phyloP scores from a whole-genome alignment of 345 rosid species.

The Stellera chamaejasme region DNA sequence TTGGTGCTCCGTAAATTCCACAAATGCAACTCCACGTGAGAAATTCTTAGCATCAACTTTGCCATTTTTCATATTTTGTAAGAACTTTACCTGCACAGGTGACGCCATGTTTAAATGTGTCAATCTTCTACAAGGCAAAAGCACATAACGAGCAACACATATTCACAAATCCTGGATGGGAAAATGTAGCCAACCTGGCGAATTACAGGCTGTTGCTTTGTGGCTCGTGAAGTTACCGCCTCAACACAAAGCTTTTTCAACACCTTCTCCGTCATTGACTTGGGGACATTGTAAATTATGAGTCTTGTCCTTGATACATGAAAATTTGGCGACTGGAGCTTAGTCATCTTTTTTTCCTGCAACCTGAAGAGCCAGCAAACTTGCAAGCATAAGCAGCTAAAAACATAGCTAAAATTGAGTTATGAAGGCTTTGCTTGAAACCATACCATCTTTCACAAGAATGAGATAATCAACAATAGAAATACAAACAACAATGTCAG shows the following conservation, averaged over 20 bases:
- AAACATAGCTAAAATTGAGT: too few species aligned
- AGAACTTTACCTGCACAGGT: slow-evolving; percentile 58
- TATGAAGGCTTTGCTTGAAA: too few species aligned
- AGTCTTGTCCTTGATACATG: slow-evolving; percentile 84
- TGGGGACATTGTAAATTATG: slow-evolving; percentile 78
- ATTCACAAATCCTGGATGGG: neutral
- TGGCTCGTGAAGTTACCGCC: slow-evolving; percentile 81
- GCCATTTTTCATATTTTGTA: slow-evolving; percentile 60
- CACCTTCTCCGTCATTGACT: slow-evolving; percentile 58
- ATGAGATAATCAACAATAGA: too few species aligned
- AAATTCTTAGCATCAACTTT: slow-evolving; percentile 50
- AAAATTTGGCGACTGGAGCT: slow-evolving; percentile 88
- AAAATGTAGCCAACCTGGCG: slow-evolving; percentile 51
- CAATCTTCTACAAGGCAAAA: neutral
- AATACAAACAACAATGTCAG: too few species aligned
- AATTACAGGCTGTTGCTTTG: slow-evolving; percentile 77
- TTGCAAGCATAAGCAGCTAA: neutral
- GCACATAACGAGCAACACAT: too few species aligned
- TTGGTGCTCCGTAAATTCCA: slow-evolving; percentile 73
- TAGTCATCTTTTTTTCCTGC: slow-evolving; percentile 72
- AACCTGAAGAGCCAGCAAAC: slow-evolving; percentile 40
- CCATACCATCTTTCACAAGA: too few species aligned
- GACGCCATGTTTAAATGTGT: neutral
- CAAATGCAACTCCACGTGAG: slow-evolving; percentile 86
- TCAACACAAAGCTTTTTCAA: slow-evolving; percentile 59